phyloP scores from a whole-genome alignment of 2,329 filamentous ascomycete species.

The Beauveria pseudobassiana region DNA sequence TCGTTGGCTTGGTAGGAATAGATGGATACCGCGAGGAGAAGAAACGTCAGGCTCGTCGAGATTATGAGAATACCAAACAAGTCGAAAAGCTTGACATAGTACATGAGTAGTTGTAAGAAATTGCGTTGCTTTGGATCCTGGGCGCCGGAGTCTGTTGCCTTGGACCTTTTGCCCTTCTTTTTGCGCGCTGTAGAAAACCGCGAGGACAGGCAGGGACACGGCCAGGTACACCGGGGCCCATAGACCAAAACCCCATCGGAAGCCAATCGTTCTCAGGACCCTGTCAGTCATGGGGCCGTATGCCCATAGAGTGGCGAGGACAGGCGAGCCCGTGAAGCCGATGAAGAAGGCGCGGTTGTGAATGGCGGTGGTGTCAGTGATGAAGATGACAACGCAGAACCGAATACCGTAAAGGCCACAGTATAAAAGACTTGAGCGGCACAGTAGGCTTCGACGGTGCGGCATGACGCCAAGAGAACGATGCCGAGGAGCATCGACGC shows the following conservation, averaged over 20 bases:
- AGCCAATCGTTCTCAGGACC: constrained; percentile 44
- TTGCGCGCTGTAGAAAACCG: constrained; percentile 37
- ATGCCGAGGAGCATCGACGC: constrained; percentile 43
- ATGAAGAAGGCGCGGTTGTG: constrained; percentile 58
- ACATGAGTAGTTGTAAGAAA: constrained; percentile 26
- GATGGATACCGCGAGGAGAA: constrained; percentile 62
- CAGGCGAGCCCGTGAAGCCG: constrained; percentile 58
- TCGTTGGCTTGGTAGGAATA: constrained; percentile 30
- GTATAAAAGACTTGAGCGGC: constrained; percentile 60
- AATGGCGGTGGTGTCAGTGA: constrained; percentile 59
- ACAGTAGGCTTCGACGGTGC: constrained; percentile 52
- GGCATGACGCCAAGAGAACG: constrained; percentile 58
- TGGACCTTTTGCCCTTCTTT: neutral
- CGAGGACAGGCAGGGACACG: constrained; percentile 48
- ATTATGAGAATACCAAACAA: constrained; percentile 55
- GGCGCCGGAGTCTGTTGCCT: too few relatives aligned
- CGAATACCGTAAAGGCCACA: constrained; percentile 40
- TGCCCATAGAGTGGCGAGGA: constrained; percentile 57
- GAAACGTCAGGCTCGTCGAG: constrained; percentile 50
- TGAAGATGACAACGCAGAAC: constrained; percentile 47
- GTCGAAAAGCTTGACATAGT: constrained; percentile 58
- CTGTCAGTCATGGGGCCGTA: constrained; percentile 48
- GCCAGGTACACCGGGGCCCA: constrained; percentile 57
- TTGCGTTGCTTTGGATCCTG: too few relatives aligned
- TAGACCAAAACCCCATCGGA: constrained; percentile 61